These are phyloP conservation scores for Leishmania martiniquensis DNA, from an alignment of 208 protist genomes.

Conservation along the genomic window DNA sequence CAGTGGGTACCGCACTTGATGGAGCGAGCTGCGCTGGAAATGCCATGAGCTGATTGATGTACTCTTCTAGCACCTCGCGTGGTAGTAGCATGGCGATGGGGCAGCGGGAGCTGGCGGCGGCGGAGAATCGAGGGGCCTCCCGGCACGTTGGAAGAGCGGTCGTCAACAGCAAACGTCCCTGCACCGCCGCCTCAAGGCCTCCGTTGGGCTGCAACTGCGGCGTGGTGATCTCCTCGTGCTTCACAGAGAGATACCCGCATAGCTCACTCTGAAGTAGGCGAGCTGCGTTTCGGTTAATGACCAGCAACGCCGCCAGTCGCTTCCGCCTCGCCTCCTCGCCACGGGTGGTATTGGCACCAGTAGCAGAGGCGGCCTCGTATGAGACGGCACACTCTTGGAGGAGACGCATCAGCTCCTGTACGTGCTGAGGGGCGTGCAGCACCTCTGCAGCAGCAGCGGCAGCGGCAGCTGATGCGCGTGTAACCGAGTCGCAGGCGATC, in stretches of 20 bases:
- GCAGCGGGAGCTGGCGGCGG: conserved; percentile 13
- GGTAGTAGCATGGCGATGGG: conserved; percentile 11
- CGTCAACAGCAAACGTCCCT: background rate
- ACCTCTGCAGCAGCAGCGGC: conserved; percentile 7
- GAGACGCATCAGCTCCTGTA: conserved; percentile 24
- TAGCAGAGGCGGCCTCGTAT: background rate
- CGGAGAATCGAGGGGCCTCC: conserved; percentile 4
- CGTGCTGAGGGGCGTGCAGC: conserved; percentile 7
- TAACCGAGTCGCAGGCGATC: conserved; percentile 15
- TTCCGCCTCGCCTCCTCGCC: conserved; percentile 11
- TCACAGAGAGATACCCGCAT: conserved; percentile 37
- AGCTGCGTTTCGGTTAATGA: conserved; percentile 54
- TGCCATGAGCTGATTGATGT: conserved; percentile 23
- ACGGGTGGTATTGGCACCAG: background rate
- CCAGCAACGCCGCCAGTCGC: conserved; percentile 39
- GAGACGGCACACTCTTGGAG: background rate
- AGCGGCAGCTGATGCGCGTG: background rate
- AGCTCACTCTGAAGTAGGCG: conserved; percentile 65
- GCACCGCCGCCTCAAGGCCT: background rate
- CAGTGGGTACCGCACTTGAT: conserved; percentile 36
- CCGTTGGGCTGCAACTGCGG: background rate
- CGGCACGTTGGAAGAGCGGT: conserved; percentile 11
- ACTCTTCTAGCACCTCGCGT: conserved; percentile 10
- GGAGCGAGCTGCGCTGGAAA: conserved; percentile 27
- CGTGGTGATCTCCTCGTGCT: background rate